Evolutionary conservation across 257 asterid species (phyloP).

Genomic region (Solanum dulcamara): DNA sequence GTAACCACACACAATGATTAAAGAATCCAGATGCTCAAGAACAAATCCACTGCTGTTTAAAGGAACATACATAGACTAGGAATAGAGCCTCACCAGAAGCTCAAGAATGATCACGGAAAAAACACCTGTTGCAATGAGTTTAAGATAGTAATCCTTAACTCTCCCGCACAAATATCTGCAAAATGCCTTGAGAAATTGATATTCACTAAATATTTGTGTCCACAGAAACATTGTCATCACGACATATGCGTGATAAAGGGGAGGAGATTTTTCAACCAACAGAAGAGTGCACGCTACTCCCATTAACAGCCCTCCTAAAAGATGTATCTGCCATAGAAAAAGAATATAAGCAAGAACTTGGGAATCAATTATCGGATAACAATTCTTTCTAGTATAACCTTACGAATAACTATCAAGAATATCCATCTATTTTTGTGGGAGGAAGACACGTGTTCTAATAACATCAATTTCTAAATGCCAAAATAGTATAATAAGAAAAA

Average conservation of each 20-base stretch:
- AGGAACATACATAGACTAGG: not conserved
- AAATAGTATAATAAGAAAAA: not conserved
- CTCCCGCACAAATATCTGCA: slow-evolving; percentile 40
- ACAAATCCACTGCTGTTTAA: slow-evolving; percentile 1
- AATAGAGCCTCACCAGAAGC: slow-evolving; percentile 53
- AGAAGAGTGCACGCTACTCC: slow-evolving; percentile 41
- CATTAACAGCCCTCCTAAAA: slow-evolving; percentile 54
- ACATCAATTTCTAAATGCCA: not conserved
- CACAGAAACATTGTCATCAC: slow-evolving; percentile 83
- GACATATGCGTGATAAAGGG: slow-evolving; percentile 82
- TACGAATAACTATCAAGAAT: not conserved
- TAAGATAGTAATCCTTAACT: slow-evolving; percentile 33
- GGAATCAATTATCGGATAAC: not conserved
- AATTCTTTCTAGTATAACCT: not conserved
- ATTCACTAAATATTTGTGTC: slow-evolving; percentile 74
- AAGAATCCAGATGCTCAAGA: slow-evolving; percentile 5
- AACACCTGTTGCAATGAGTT: slow-evolving; percentile 33
- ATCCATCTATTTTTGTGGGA: not conserved
- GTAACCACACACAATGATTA: slow-evolving; percentile 1
- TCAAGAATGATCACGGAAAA: slow-evolving; percentile 70
- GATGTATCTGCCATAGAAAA: slow-evolving; percentile 41
- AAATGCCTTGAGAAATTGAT: slow-evolving; percentile 52
- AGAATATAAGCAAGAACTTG: not conserved
- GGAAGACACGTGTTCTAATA: not conserved
- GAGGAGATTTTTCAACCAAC: slow-evolving; percentile 77